Conservation (phyloP, 2,329 filamentous ascomycete species). For the Fusarium newnesense region DNA sequence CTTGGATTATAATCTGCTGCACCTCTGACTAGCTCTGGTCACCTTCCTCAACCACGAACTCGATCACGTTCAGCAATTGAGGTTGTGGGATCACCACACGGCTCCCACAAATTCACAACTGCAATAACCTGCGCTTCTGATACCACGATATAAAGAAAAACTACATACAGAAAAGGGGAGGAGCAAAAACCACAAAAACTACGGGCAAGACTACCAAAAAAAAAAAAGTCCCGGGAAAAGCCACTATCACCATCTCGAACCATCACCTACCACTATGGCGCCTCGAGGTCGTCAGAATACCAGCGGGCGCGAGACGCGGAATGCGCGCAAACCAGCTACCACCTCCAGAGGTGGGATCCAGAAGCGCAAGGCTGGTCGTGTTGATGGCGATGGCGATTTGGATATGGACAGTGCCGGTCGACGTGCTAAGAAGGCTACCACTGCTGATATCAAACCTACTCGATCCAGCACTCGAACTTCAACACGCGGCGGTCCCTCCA, state of each 20-base stretch:
- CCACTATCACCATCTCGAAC: background rate
- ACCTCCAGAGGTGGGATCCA: conserved; percentile 60
- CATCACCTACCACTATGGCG: conserved; percentile 45
- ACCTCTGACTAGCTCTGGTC: background rate
- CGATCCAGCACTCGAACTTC: conserved; percentile 43
- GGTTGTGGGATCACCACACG: background rate
- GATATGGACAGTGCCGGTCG: conserved; percentile 61
- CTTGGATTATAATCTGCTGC: background rate
- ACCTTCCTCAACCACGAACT: background rate
- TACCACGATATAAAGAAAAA: conserved; percentile 5
- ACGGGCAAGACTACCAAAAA: background rate
- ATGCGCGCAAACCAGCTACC: conserved; percentile 45
- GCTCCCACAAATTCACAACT: background rate
- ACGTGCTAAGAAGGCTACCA: conserved; percentile 48
- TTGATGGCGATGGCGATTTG: conserved; percentile 69
- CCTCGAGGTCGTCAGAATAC: conserved; percentile 48
- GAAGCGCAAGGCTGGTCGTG: conserved; percentile 57
- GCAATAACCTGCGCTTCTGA: conserved; percentile 9
- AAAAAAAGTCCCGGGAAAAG: background rate
- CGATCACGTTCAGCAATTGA: background rate
- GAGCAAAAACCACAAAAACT: background rate
- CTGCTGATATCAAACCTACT: conserved; percentile 43
- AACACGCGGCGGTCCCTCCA: conserved; percentile 48
- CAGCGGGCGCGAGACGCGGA: conserved; percentile 48
- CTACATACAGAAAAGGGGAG: background rate